A percentile compares a stretch with the other conserved stretches of the same genome.
Conservation (phyloP, 2,329 filamentous ascomycete species). For the Penicillium sp. region DNA sequence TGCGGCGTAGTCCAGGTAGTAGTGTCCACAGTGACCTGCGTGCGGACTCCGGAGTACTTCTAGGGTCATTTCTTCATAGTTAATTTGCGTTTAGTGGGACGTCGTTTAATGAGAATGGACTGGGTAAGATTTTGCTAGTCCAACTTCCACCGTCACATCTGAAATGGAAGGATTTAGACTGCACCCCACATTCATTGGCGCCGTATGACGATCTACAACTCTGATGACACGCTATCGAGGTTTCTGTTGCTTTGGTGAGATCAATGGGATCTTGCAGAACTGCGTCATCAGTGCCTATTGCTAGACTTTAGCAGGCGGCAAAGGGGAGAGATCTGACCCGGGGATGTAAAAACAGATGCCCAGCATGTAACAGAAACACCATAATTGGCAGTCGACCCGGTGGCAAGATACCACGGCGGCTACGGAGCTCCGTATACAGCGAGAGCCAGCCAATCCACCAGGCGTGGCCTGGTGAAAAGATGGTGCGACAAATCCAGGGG, state of each 20-base stretch:
- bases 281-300: constrained; percentile 14
- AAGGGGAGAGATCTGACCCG: constrained; percentile 5
- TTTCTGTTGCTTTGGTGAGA: no score
- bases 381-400: constrained; percentile 17
- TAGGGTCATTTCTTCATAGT: no score
- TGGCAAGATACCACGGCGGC: constrained; percentile 6
- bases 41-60: no score
- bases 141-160: not conserved
- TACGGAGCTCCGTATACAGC: no score
- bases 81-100: no score
- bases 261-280: not conserved
- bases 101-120: not conserved
- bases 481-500: constrained; percentile 22
- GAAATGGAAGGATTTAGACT: not conserved
- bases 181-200: constrained; percentile 1
- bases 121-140: not conserved
- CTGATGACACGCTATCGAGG: not conserved
- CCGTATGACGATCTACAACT: not conserved
- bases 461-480: constrained; percentile 10
- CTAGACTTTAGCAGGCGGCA: constrained; percentile 11
- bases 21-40: no score
- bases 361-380: not conserved
- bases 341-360: not conserved
- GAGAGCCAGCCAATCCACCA: constrained; percentile 17
- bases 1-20: no score